Base-by-base conservation (phyloP, 2,329 filamentous ascomycete genomes). In the Penicillium frequentans region DNA sequence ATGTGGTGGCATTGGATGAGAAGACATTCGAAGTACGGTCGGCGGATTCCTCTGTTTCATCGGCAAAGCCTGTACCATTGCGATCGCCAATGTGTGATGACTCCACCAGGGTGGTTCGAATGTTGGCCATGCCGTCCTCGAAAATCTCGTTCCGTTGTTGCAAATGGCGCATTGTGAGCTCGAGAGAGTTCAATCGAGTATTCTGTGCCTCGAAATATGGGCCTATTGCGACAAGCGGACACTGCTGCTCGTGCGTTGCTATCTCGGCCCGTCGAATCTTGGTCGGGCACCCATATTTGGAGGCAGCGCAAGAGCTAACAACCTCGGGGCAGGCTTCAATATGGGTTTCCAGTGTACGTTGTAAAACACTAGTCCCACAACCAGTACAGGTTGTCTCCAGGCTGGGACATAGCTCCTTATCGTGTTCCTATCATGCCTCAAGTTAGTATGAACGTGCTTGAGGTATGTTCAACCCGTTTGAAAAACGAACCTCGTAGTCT, bases 201-300 rank as follows among this genome's bases (percentile, higher is more conserved):
- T 77, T 74, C 55, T 80, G 78, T 14, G 68, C 70, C 46, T 78
- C 73, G 23, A 81, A 72, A 51, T 77, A 77, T 19, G 79, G 77
- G 0, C 73, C 70, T 56, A 80, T 73, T 5, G 77, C 72, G 11
- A 82, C 77, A 46, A 86, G 75, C 0, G 80, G 76, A 64, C 85
- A 88, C 27, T 70, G 68, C 49, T 74, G 70, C 49, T 79, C 74
- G 61, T 84, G 80, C 43, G 75, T 70, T 42, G 74, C 71, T 31
- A 75, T 65, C 19, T 75, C 71, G 23, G 70, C 68, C 13, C 70
- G 69, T 59, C 70, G 73, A 60, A 75, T 63, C 39, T 71, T 74
- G 42, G 73, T 68, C 5, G 65, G 67, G 56, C 79, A 81, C n/a
- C 78, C 78, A 53, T 75, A 79, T 57, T 73, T 73, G 1, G 73